Conservation (phyloP, 805 yeast genomes). For the Hanseniaspora lachancei region DNA sequence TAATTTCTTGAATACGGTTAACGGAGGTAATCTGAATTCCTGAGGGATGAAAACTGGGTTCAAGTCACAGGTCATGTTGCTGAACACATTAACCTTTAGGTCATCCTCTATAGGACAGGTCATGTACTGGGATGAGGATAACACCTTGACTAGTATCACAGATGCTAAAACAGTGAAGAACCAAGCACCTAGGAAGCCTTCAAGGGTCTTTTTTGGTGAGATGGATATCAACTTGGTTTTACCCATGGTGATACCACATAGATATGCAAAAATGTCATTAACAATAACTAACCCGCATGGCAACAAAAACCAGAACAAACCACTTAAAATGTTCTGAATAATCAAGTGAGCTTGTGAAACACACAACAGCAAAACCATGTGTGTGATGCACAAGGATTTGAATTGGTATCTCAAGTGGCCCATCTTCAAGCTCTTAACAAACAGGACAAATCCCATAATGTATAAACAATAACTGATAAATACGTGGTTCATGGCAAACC, state of each 20-base stretch:
- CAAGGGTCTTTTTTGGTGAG: constrained; percentile 94
- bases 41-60: constrained; percentile 85
- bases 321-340: constrained; percentile 75
- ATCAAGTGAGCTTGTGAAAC: constrained; percentile 91
- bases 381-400: constrained; percentile 85
- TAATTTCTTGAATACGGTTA: constrained; percentile 37
- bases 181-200: constrained; percentile 98
- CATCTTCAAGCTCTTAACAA: constrained; percentile 77
- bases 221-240: constrained; percentile 81
- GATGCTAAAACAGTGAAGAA: constrained; percentile 73
- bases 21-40: constrained; percentile 59
- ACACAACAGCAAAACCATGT: constrained; percentile 79
- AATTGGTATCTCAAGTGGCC: constrained; percentile 86
- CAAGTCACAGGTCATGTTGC: constrained; percentile 59
- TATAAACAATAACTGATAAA: constrained; percentile 74
- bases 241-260: constrained; percentile 95
- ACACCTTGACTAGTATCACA: constrained; percentile 46
- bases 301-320: constrained; percentile 85
- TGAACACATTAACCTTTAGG: constrained; percentile 46
- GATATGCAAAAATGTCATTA: constrained; percentile 90
- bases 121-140: constrained; percentile 57
- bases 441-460: constrained; percentile 75
- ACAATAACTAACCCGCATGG: constrained; percentile 87
- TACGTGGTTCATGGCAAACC: constrained; percentile 64
- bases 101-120: constrained; percentile 69